Percentiles rank a stretch among this genome's conserved stretches.
phyloP scores from a whole-genome alignment of 306 rosid genomes.

The Adenanthera pavonina region DNA sequence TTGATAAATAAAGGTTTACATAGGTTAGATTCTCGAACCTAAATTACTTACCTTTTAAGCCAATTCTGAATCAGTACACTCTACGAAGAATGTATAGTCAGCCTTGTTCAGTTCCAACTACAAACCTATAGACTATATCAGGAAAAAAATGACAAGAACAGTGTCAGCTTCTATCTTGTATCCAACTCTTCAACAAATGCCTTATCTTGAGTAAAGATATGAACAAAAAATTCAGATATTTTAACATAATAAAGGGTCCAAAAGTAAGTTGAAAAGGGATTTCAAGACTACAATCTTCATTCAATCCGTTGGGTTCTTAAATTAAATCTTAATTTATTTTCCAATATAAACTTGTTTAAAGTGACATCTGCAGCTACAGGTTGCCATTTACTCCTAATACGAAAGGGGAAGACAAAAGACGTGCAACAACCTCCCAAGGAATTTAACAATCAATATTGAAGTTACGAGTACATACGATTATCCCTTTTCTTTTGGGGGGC shows the following conservation, averaged over 20 bases:
- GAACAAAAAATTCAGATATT: not conserved
- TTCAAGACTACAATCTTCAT: not conserved
- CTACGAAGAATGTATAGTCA: not conserved
- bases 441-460: not conserved
- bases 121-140: not conserved
- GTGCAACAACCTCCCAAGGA: not conserved
- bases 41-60: not conserved
- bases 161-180: not conserved
- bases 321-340: not conserved
- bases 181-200: not conserved
- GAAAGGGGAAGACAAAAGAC: not conserved
- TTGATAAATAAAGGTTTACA: not conserved
- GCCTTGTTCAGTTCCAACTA: no score
- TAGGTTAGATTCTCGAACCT: not conserved
- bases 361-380: not conserved
- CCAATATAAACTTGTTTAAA: not conserved
- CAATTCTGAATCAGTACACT: not conserved
- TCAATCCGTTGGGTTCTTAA: not conserved
- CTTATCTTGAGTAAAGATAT: not conserved
- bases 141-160: not conserved
- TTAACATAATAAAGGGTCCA: not conserved
- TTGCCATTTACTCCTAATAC: not conserved
- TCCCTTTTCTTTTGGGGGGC: not conserved
- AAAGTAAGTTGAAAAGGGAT: not conserved
- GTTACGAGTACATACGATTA: not conserved